A percentile compares a stretch with the other conserved stretches of the same genome.
These are phyloP conservation scores for Aspergillus sp. DNA, from an alignment of 2,329 filamentous ascomycete genomes.

Conservation along the genomic window DNA sequence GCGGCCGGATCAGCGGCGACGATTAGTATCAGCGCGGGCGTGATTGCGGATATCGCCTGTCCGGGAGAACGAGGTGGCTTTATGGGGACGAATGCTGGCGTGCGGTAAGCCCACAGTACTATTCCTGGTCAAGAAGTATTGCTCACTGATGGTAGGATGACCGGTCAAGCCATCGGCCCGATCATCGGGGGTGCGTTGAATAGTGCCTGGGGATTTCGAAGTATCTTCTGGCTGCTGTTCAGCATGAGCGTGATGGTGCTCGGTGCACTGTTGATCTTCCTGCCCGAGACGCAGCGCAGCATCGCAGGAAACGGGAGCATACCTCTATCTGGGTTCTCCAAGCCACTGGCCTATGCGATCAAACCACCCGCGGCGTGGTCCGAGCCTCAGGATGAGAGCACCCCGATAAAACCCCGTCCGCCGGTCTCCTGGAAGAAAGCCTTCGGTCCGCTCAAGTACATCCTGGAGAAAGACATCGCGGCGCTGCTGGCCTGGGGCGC, in stretches of 20 bases:
- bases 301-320: conserved; percentile 43
- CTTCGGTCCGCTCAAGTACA: conserved; percentile 40
- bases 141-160: conserved; percentile 28
- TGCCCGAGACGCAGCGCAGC: conserved; percentile 41
- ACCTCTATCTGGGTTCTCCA: conserved; percentile 39
- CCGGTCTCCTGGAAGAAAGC: conserved; percentile 33
- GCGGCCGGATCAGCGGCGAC: conserved; percentile 9
- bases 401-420: conserved; percentile 10
- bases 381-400: conserved; percentile 16
- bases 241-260: conserved; percentile 35
- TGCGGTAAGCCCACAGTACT: background rate
- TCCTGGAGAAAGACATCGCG: conserved; percentile 49
- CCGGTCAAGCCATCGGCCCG: conserved; percentile 47
- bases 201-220: conserved; percentile 37
- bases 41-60: conserved; percentile 42
- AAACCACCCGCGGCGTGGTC: conserved; percentile 8
- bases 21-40: conserved; percentile 31
- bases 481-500: conserved; percentile 45
- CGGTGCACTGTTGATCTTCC: conserved; percentile 39
- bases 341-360: conserved; percentile 38
- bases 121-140: background rate
- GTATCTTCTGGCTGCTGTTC: conserved; percentile 45
- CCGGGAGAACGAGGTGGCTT: conserved; percentile 40
- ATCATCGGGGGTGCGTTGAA: conserved; percentile 41
- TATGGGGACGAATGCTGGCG: conserved; percentile 23